Base-by-base conservation (phyloP, 371 early-diverging fungal genomes). In the Rhizopus delemar region DNA sequence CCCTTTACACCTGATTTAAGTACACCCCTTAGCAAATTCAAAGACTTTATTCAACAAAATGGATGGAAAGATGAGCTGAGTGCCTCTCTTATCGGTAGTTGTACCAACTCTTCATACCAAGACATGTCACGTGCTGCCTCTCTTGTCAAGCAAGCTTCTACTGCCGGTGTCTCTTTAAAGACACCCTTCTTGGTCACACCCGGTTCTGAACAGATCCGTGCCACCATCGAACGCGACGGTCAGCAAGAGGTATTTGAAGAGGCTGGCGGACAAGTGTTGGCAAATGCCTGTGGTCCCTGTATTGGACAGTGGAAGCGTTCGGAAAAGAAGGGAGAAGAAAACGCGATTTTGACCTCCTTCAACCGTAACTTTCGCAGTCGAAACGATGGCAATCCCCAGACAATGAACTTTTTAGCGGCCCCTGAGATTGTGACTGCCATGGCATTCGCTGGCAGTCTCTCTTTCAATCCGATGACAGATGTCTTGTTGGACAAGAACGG, bases 291-390 rank as follows among this genome's bases (percentile, higher is more conserved):
- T 69, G 93, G 93, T 41, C 93, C 93, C 55, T 93, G 93, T 69
- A 92, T 93, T 53, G 93, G 93, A 53, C 92, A 90, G 84, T 96
- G 98, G 98, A 90, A 94, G 58, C 91, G 98, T 63, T 81, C 81
- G 38, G 74, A 83, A 57, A 80, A 80, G 55, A 53, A 72, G 45
- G 82, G 80, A 46, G 86, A 85, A 48, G 84, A 86, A 51, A 97
- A 97, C 80, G 88, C 95, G 12, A 97, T 97, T 52, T 70, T 97
- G 63, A 93, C 94, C 22, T 95, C 96, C 9, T 97, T 93, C 84
- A 97, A 97, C 83, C 92, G 98, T 71, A 97, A 97, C 84, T 97
- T 97, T 82, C 88, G 89, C 51, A 92, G 90, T 54, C 89, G 98
- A 64, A 97, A 97, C 73, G 98, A 97, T 71, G 96, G 92, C 58